These are phyloP conservation scores for Effrenium voratum DNA, from an alignment of 73 alveolate genomes.

Conservation along the genomic window DNA sequence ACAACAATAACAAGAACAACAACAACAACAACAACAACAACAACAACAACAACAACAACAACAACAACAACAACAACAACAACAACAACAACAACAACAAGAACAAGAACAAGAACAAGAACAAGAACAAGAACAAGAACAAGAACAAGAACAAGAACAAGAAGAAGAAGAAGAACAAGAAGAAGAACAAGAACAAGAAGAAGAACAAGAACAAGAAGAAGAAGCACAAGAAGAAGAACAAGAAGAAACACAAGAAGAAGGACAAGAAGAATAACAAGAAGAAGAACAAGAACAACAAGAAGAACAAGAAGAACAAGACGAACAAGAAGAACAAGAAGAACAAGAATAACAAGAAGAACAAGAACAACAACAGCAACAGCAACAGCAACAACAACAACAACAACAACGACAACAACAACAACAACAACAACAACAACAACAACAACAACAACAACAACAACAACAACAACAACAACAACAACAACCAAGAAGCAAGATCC, in stretches of 20 bases:
- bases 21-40: background rate
- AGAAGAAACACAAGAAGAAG: background rate
- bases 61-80: background rate
- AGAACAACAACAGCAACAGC: background rate
- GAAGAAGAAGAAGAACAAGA: background rate
- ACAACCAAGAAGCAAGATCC: background rate
- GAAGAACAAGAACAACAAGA: background rate
- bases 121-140: background rate
- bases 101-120: background rate
- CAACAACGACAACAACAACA: background rate
- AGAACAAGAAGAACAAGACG: background rate
- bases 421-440: background rate
- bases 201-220: background rate
- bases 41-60: background rate
- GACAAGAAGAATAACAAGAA: background rate
- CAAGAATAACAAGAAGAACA: background rate
- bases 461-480: background rate
- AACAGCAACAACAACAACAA: background rate
- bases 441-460: background rate
- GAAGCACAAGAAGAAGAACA: background rate
- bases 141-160: background rate
- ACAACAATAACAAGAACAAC: background rate
- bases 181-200: background rate
- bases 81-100: background rate
- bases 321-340: background rate